These are phyloP conservation scores for Euphrasia arctica DNA, from an alignment of 305 asterid genomes.

Conservation along the genomic window DNA sequence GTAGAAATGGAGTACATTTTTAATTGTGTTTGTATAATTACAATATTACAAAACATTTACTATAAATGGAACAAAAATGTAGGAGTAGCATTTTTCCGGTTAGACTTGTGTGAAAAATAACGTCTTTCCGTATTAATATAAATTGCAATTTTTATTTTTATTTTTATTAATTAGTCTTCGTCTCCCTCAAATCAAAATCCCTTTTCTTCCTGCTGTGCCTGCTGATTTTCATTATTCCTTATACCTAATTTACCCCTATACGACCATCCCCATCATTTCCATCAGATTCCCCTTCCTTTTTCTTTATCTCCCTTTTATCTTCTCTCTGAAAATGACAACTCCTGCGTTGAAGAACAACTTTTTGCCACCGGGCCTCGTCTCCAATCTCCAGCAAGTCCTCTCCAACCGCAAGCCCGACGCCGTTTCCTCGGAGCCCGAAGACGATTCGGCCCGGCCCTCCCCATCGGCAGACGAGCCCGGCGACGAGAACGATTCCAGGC, in stretches of 20 bases:
- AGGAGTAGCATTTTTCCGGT: slow-evolving; percentile 8
- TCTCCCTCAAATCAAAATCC: slow-evolving; percentile 24
- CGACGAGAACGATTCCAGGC: slow-evolving; percentile 44
- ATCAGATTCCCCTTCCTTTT: slow-evolving; percentile 36
- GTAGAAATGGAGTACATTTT: too few species aligned
- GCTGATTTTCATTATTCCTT: slow-evolving; percentile 14
- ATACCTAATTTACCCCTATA: slow-evolving; percentile 33
- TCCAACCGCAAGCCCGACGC: slow-evolving; percentile 48
- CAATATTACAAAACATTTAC: too few species aligned
- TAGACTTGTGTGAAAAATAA: neutral
- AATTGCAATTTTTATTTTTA: neutral
- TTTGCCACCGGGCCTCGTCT: slow-evolving; percentile 86
- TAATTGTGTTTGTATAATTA: too few species aligned
- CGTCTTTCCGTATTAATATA: neutral
- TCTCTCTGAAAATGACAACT: slow-evolving; percentile 46
- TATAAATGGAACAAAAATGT: neutral
- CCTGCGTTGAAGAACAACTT: slow-evolving; percentile 52
- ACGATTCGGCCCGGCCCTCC: slow-evolving; percentile 37
- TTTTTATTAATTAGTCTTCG: neutral
- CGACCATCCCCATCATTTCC: slow-evolving; percentile 34
- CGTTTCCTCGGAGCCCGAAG: slow-evolving; percentile 37
- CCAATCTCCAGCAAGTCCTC: slow-evolving; percentile 84
- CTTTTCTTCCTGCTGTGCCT: neutral
- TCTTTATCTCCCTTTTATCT: slow-evolving; percentile 22
- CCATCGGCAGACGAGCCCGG: slow-evolving; percentile 42